Percentiles rank a stretch among this genome's conserved stretches.
phyloP scores from a whole-genome alignment of 495 filamentous ascomycete species.

The Neurospora africana region DNA sequence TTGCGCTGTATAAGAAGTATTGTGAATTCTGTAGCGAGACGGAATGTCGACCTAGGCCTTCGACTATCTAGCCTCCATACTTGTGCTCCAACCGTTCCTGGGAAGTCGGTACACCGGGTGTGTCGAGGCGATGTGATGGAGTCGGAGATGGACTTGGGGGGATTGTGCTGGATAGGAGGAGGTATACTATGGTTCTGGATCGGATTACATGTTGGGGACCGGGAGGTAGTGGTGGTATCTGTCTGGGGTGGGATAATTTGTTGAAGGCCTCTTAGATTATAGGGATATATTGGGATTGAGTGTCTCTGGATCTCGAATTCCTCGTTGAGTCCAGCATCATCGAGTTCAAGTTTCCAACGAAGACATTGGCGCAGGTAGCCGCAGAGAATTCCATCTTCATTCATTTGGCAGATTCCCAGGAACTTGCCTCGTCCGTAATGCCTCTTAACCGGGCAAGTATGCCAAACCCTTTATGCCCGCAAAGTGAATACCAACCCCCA shows the following conservation, averaged over 20 bases:
- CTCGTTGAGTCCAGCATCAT: no score
- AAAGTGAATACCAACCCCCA: neutral
- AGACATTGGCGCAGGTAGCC: neutral
- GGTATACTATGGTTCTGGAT: no score
- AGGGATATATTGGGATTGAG: neutral
- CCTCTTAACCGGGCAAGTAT: neutral
- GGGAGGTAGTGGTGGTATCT: neutral
- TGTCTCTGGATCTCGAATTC: neutral
- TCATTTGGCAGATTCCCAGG: neutral
- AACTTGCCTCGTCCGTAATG: neutral
- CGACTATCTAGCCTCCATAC: no score
- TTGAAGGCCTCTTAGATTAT: no score
- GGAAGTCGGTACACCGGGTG: neutral
- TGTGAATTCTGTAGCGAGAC: no score
- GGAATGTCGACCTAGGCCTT: no score
- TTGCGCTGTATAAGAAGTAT: neutral
- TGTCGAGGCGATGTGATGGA: neutral
- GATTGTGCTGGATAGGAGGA: neutral
- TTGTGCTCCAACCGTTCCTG: neutral
- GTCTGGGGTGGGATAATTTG: neutral
- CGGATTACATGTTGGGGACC: neutral
- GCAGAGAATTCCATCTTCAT: neutral
- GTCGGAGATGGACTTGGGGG: neutral
- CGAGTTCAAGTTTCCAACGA: neutral
- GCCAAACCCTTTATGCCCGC: neutral